Evolutionary conservation across 2,329 filamentous ascomycete species (phyloP).

Genomic region (Ambrosiella cleistominuta): DNA sequence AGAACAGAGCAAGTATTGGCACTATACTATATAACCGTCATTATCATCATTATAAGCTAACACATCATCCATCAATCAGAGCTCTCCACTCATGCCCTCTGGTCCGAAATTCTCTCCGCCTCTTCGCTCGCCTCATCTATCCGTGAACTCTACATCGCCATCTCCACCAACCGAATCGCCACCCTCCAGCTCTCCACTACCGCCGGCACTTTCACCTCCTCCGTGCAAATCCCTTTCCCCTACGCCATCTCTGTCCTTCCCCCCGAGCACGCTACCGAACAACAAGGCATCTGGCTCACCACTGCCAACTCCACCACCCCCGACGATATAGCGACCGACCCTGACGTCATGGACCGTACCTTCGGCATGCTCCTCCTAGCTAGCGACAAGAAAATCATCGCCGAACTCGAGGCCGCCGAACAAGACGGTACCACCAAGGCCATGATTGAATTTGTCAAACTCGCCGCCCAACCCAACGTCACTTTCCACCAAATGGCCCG

Average conservation of each 20-base stretch:
- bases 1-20: slow-evolving; percentile 37
- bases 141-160: slow-evolving; percentile 62
- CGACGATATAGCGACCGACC: slow-evolving; percentile 47
- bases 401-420: slow-evolving; percentile 63
- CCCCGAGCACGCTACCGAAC: slow-evolving; percentile 46
- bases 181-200: slow-evolving; percentile 57
- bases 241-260: slow-evolving; percentile 59
- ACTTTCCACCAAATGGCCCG: slow-evolving; percentile 56
- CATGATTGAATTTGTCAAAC: slow-evolving; percentile 65
- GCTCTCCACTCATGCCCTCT: slow-evolving; percentile 46
- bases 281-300: slow-evolving; percentile 68
- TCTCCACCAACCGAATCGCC: slow-evolving; percentile 72
- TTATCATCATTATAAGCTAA: not conserved
- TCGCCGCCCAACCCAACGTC: slow-evolving; percentile 46
- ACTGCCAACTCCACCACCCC: slow-evolving; percentile 62
- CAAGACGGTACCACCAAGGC: slow-evolving; percentile 57
- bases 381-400: slow-evolving; percentile 55
- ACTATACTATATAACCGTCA: not conserved
- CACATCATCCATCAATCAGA: slow-evolving; percentile 19
- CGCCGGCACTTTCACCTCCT: slow-evolving; percentile 40
- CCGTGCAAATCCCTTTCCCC: slow-evolving; percentile 46
- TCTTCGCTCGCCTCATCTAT: slow-evolving; percentile 73
- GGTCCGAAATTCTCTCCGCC: slow-evolving; percentile 50
- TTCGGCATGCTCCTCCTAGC: slow-evolving; percentile 74
- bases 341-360: slow-evolving; percentile 60